A percentile compares a stretch with the other conserved stretches of the same genome.
Conservation (phyloP, 306 rosid species). For the Citrullus colocynthis region DNA sequence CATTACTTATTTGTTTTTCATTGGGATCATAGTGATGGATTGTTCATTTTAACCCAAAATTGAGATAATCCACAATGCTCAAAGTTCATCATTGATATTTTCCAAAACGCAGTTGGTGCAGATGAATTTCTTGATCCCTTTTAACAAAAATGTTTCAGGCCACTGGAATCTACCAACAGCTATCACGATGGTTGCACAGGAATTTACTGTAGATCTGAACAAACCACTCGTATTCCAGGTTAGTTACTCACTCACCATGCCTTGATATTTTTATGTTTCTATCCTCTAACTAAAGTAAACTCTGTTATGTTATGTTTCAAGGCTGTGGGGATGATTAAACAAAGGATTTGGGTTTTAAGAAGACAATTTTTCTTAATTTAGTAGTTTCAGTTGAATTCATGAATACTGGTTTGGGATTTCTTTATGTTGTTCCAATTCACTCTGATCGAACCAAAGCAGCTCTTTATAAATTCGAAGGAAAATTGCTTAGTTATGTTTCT, state of each 20-base stretch:
- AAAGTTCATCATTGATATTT: not conserved
- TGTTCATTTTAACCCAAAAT: not conserved
- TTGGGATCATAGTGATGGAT: not conserved
- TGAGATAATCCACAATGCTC: not conserved
- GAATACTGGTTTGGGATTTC: not conserved
- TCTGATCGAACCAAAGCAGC: not conserved
- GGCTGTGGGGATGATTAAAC: not conserved
- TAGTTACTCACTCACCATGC: not conserved
- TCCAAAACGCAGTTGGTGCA: not conserved
- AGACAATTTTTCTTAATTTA: not conserved
- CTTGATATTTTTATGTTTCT: not conserved
- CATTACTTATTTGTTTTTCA: not conserved
- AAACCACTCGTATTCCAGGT: conserved; percentile 95
- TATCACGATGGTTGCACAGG: conserved; percentile 62
- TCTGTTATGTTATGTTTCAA: not conserved
- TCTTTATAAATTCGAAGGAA: not conserved
- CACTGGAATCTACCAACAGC: not conserved
- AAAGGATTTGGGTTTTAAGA: not conserved
- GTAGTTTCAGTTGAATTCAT: not conserved
- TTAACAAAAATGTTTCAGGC: not conserved
- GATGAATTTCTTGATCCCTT: not conserved
- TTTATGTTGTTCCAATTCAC: not conserved
- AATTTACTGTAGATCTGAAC: conserved; percentile 64
- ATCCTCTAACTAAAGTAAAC: not conserved
- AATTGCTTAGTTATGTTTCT: not conserved